Evolutionary conservation across 306 rosid genomes (phyloP).

Genomic region (Dryas drummondii): DNA sequence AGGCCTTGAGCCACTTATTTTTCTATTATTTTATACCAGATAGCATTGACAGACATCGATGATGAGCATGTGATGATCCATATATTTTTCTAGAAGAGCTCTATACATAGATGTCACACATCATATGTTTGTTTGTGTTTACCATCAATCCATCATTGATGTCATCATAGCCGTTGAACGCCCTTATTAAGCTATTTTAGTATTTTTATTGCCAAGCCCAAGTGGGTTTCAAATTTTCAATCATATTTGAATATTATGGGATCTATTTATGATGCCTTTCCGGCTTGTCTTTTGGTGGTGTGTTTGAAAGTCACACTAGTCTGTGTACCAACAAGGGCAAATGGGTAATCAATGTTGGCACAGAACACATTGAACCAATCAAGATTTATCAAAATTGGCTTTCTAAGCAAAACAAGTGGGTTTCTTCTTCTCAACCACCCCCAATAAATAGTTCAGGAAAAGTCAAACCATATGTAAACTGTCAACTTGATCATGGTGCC

Average conservation of each 20-base stretch:
- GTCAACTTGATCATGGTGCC: slow-evolving; percentile 25
- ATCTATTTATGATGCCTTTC: not conserved
- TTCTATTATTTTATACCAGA: slow-evolving; percentile 12
- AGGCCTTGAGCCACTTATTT: slow-evolving; percentile 14
- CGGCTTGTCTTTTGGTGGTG: slow-evolving; percentile 9
- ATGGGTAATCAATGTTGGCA: slow-evolving; percentile 15
- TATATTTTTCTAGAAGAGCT: slow-evolving; percentile 14
- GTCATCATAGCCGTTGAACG: not conserved
- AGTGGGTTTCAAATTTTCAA: slow-evolving; percentile 18
- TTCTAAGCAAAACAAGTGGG: slow-evolving; percentile 16
- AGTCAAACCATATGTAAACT: slow-evolving; percentile 31
- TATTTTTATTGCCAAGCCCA: slow-evolving; percentile 4
- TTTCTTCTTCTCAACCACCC: slow-evolving; percentile 30
- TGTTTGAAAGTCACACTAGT: not conserved
- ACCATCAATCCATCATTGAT: not conserved
- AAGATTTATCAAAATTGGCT: slow-evolving; percentile 18
- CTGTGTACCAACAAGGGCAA: not conserved
- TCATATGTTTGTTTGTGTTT: slow-evolving; percentile 25
- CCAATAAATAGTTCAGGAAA: slow-evolving; percentile 9
- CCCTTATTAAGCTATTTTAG: not conserved
- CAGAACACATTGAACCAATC: slow-evolving; percentile 11
- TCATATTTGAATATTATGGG: not conserved
- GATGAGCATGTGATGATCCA: not conserved
- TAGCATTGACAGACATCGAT: slow-evolving; percentile 18
- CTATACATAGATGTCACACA: slow-evolving; percentile 8